These are phyloP conservation scores for Mycena citricolor DNA, from an alignment of 1,284 basidiomycete genomes.

Conservation along the genomic window DNA sequence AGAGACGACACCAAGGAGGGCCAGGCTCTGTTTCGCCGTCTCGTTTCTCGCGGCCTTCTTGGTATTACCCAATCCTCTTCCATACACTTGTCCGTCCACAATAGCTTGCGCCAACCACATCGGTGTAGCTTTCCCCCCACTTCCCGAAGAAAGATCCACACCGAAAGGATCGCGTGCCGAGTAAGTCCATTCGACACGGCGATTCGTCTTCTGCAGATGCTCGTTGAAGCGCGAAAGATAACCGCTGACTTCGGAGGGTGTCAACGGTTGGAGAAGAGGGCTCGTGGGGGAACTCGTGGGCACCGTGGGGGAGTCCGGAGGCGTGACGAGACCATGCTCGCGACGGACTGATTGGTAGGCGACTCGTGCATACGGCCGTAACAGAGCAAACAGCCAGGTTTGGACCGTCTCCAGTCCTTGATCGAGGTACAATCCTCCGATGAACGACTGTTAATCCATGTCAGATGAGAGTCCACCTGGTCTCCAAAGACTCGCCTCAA, in stretches of 20 bases:
- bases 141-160: constrained; percentile 24
- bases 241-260: constrained; percentile 37
- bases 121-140: constrained; percentile 59
- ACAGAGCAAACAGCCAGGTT: constrained; percentile 58
- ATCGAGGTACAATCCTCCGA: constrained; percentile 70
- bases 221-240: constrained; percentile 79
- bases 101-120: constrained; percentile 67
- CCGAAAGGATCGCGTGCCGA: constrained; percentile 34
- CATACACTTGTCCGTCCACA: constrained; percentile 57
- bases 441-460: constrained; percentile 54
- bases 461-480: constrained; percentile 7
- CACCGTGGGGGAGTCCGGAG: constrained; percentile 26
- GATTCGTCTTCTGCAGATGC: constrained; percentile 55
- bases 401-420: constrained; percentile 57
- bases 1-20: constrained; percentile 46
- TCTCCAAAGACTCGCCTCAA: constrained; percentile 52
- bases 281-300: constrained; percentile 25
- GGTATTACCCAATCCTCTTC: constrained; percentile 62
- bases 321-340: constrained; percentile 58
- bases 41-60: constrained; percentile 77
- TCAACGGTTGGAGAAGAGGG: constrained; percentile 25
- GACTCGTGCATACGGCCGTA: constrained; percentile 57
- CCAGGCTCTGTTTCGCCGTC: constrained; percentile 59
- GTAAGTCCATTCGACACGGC: constrained; percentile 68
- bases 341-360: constrained; percentile 62